Percentiles rank a stretch among this genome's conserved stretches.
These are phyloP conservation scores for Fusarium odoratissimum DNA, from an alignment of 2,329 filamentous ascomycete species.

Conservation along the genomic window DNA sequence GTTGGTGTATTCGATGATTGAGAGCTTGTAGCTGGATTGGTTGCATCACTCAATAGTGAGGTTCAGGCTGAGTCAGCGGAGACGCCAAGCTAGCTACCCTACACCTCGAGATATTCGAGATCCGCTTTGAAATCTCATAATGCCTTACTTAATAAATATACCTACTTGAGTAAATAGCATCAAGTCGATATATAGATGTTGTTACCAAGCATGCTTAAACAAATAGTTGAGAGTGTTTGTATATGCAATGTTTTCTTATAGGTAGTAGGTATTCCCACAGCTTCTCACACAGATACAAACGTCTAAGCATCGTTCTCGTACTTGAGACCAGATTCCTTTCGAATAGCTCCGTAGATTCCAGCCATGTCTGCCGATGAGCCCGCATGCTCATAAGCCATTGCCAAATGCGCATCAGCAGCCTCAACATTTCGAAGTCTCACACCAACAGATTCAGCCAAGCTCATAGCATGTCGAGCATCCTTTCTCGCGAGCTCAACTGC, in stretches of 20 bases:
- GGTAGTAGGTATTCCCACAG: background rate
- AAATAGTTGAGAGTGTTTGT: background rate
- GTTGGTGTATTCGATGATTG: slow-evolving; percentile 25
- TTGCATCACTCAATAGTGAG: slow-evolving; percentile 38
- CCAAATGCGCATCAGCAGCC: slow-evolving; percentile 75
- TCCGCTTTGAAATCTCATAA: background rate
- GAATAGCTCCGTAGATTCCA: slow-evolving; percentile 82
- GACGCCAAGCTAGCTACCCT: slow-evolving; percentile 3
- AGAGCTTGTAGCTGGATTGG: slow-evolving; percentile 34
- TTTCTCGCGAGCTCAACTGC: slow-evolving; percentile 85
- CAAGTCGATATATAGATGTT: background rate
- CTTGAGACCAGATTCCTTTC: slow-evolving; percentile 77
- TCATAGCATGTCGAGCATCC: slow-evolving; percentile 80
- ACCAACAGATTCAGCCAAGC: slow-evolving; percentile 72
- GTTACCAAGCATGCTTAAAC: background rate
- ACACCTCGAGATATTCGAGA: background rate
- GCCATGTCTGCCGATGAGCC: slow-evolving; percentile 83
- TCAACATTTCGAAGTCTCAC: slow-evolving; percentile 72
- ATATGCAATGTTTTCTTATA: background rate
- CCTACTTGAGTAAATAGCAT: background rate
- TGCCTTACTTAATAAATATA: background rate
- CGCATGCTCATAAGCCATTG: slow-evolving; percentile 72
- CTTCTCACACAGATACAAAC: background rate
- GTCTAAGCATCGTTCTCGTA: slow-evolving; percentile 69
- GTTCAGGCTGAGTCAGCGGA: slow-evolving; percentile 32